Base-by-base conservation (phyloP, 2,329 filamentous ascomycete genomes). In the Colletotrichum sp. region DNA sequence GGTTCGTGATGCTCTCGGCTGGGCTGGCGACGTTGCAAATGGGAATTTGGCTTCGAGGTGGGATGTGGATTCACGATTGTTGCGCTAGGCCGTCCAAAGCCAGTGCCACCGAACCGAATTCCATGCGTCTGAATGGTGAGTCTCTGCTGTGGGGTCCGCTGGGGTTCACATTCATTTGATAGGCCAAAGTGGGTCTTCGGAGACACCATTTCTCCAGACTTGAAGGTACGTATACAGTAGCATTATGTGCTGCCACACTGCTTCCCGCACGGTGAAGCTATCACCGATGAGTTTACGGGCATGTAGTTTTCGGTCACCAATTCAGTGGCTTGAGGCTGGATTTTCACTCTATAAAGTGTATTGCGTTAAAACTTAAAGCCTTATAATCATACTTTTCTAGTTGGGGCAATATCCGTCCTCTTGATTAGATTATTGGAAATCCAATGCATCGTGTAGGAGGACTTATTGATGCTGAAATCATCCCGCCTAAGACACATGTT, bases 11-110 rank as follows among this genome's bases (percentile, higher is more conserved):
- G 66, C 66, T 48, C 28, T 48, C n/a, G 34, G 66, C 55, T 68
- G 72, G 57, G 66, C 55, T 68, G 68, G 48, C 68, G 73, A 77
- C 72, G 55, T 74, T 75, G 75, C 74, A 67, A 68, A 74, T 76
- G 74, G 74, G 66, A 76, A 65, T 77, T 77, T 77, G 75, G 75
- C 75, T 52, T 68, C 66, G 28, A 65, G 68, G 75, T 66, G 75
- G 75, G 64, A 77, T 77, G 63, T 60, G 55, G 72, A 67, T 72
- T 22, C 44, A 13, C 44, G 44, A 12, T 52, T 74, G 68, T 30
- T 66, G 39, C 68, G 72, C 72, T 55, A 63, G 34, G 32, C 68
- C 30, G 55, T 67, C 72, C 72, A 30, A 59, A 60, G 66, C 16
- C 66, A 34, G 71, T 48, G 67, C 44, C 66, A 30, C 72, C 34